Evolutionary conservation across 108 stramenopile genomes (phyloP).

Genomic region (Cyclotella kingstonii): DNA sequence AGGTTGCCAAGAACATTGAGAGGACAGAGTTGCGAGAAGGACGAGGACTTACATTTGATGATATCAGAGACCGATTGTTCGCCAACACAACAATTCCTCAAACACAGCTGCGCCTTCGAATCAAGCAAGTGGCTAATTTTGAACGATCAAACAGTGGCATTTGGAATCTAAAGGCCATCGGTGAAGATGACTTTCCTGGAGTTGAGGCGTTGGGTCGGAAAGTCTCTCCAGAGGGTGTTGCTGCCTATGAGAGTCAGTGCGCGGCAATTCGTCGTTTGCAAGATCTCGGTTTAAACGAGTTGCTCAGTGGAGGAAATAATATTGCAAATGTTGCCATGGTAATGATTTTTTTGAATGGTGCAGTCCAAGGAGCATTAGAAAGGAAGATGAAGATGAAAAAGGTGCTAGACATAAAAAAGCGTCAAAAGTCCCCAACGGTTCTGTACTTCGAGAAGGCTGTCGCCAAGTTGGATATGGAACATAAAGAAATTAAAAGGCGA

Average conservation of each 20-base stretch:
- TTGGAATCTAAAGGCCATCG: slow-evolving; percentile 67
- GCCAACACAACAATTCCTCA: slow-evolving; percentile 50
- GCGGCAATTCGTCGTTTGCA: slow-evolving; percentile 62
- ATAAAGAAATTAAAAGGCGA: slow-evolving; percentile 64
- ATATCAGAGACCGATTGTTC: slow-evolving; percentile 66
- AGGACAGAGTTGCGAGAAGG: slow-evolving; percentile 47
- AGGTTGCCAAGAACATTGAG: slow-evolving; percentile 62
- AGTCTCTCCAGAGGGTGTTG: slow-evolving; percentile 33
- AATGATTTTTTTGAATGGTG: slow-evolving; percentile 75
- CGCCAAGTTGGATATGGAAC: slow-evolving; percentile 52
- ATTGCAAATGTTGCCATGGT: slow-evolving; percentile 63
- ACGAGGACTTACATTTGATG: slow-evolving; percentile 64
- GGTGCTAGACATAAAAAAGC: slow-evolving; percentile 53
- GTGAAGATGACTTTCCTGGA: slow-evolving; percentile 65
- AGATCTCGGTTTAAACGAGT: slow-evolving; percentile 77
- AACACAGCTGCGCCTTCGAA: slow-evolving; percentile 59
- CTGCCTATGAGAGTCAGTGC: slow-evolving; percentile 49
- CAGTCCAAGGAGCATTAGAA: slow-evolving; percentile 61
- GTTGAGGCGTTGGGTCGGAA: slow-evolving; percentile 18
- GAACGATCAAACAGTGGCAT: slow-evolving; percentile 69
- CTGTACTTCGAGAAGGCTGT: slow-evolving; percentile 64
- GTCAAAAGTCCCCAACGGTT: slow-evolving; percentile 45
- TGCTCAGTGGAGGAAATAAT: slow-evolving; percentile 60
- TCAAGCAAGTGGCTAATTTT: slow-evolving; percentile 79
- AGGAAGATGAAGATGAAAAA: slow-evolving; percentile 65